These are phyloP conservation scores for Sedum album DNA, from an alignment of 164 flowering plant genomes.

Conservation along the genomic window DNA sequence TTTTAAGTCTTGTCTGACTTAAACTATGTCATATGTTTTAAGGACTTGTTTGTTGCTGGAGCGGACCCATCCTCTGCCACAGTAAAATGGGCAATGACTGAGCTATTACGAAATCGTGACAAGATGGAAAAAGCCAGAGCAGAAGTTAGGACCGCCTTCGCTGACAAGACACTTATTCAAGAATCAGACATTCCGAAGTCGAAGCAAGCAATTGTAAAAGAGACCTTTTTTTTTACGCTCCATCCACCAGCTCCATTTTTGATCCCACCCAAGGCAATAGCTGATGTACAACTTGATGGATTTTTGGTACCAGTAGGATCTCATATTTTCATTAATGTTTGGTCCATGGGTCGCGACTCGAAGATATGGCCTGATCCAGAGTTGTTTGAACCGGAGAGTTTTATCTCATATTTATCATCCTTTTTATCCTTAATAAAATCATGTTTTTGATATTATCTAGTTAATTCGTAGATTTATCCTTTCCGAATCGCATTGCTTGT, in stretches of 20 bases:
- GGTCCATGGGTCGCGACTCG: slow-evolving; percentile 11
- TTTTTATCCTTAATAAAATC: no score
- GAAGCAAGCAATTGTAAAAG: slow-evolving; percentile 6
- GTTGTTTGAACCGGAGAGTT: slow-evolving; percentile 9
- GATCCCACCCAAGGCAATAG: background rate
- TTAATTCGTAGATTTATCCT: no score
- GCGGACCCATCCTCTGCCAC: slow-evolving; percentile 4
- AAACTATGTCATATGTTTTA: no score
- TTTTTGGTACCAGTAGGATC: background rate
- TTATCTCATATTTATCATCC: no score
- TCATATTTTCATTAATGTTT: slow-evolving; percentile 8
- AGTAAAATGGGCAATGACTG: slow-evolving; percentile 9
- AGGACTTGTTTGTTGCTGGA: slow-evolving; percentile 7
- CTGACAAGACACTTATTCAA: background rate
- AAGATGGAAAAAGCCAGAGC: background rate
- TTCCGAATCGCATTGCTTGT: no score
- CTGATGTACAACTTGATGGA: background rate
- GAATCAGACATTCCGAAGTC: slow-evolving; percentile 6
- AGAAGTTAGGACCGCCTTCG: background rate
- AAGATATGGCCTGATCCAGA: background rate
- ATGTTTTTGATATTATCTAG: no score
- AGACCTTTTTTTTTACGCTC: background rate
- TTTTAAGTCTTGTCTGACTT: background rate
- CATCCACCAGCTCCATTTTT: slow-evolving; percentile 9
- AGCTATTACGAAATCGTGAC: slow-evolving; percentile 3